Conservation (phyloP, 495 filamentous ascomycete genomes). For the Xanthoparmelia taractica region DNA sequence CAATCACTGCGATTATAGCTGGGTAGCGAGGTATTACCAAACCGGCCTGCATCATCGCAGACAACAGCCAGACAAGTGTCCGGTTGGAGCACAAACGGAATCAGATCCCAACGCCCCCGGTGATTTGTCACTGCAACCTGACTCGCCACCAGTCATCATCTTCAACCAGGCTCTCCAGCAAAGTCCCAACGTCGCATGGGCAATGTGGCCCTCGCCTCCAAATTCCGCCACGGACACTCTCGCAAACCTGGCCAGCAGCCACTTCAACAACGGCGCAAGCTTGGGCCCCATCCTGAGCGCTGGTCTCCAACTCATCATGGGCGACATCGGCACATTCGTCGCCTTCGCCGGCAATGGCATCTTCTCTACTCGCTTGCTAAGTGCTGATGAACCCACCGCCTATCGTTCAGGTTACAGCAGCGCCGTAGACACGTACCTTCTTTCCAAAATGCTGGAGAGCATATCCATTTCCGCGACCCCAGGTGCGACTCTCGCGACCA, state of each 20-base stretch:
- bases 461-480: not conserved
- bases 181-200: not conserved
- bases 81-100: not conserved
- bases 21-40: not conserved
- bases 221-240: not conserved
- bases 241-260: not conserved
- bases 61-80: not conserved
- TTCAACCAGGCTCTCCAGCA: not conserved
- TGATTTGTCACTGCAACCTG: not conserved
- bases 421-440: not conserved
- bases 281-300: not conserved
- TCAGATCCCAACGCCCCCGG: not conserved
- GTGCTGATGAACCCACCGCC: not conserved
- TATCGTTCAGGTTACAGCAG: not conserved
- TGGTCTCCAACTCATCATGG: not conserved
- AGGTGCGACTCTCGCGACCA: not conserved
- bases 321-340: not conserved
- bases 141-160: not conserved
- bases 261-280: not conserved
- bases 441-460: not conserved
- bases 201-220: not conserved
- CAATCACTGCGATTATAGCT: not conserved
- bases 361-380: not conserved
- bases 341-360: slow-evolving; percentile 3
- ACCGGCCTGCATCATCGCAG: not conserved